phyloP scores from a whole-genome alignment of 306 rosid species.

The Cicer yamashitae region DNA sequence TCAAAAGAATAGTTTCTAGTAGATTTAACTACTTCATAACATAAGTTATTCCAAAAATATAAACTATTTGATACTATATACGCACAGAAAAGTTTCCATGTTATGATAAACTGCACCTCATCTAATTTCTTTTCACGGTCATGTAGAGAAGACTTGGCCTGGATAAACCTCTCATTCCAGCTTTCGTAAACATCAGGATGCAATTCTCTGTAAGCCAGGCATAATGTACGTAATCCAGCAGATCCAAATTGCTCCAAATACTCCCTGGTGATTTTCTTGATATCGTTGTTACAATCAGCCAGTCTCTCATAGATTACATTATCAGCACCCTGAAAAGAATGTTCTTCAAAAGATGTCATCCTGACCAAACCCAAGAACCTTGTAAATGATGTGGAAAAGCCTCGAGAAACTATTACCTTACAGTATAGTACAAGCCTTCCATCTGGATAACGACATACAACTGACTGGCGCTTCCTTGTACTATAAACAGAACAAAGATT shows the following conservation, averaged over 20 bases:
- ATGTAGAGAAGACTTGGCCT: conserved; percentile 88
- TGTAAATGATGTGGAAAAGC: conserved; percentile 30
- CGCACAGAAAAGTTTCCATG: conserved; percentile 21
- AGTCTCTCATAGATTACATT: conserved; percentile 87
- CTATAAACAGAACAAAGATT: conserved; percentile 53
- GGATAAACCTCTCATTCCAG: conserved; percentile 94
- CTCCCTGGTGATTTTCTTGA: conserved; percentile 75
- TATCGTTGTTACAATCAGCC: conserved; percentile 57
- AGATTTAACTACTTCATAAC: conserved; percentile 25
- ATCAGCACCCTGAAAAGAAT: conserved; percentile 88
- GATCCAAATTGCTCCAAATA: conserved; percentile 87
- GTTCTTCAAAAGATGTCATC: conserved; percentile 47
- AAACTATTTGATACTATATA: conserved; percentile 37
- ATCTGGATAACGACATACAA: conserved; percentile 92
- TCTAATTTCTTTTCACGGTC: conserved; percentile 98
- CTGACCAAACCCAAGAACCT: conserved; percentile 41
- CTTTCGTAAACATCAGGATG: conserved; percentile 76
- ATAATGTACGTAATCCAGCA: conserved; percentile 87
- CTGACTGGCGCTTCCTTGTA: conserved; percentile 98
- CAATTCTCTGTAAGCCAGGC: conserved; percentile 92
- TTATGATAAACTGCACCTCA: conserved; percentile 63
- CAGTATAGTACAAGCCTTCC: conserved; percentile 93
- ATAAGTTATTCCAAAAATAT: conserved; percentile 8
- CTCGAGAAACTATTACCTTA: conserved; percentile 73
- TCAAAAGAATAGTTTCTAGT: conserved; percentile 20